Evolutionary conservation across 2,329 filamentous ascomycete genomes (phyloP).

Genomic region (Phialocephala sp.): DNA sequence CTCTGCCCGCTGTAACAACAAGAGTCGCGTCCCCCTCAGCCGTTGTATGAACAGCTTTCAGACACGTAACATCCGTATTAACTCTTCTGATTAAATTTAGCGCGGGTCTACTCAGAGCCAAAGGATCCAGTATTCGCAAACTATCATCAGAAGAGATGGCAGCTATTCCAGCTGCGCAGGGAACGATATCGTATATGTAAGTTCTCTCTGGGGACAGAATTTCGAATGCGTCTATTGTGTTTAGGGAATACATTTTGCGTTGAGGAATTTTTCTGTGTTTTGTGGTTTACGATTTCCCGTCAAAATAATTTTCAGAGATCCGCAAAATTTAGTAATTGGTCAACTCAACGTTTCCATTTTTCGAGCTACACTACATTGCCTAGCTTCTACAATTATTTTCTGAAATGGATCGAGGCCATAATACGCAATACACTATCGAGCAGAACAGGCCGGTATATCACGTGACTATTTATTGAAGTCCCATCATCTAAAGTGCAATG

Average conservation of each 20-base stretch:
- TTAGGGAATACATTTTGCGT: constrained; percentile 42
- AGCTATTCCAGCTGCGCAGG: constrained; percentile 38
- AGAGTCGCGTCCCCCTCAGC: constrained; percentile 54
- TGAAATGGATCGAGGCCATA: neutral
- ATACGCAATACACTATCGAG: too few relatives aligned
- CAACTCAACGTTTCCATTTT: neutral
- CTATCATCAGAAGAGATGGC: constrained; percentile 72
- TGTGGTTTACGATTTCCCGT: constrained; percentile 8
- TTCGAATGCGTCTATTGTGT: constrained; percentile 33
- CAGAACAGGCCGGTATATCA: too few relatives aligned
- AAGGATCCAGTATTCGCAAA: constrained; percentile 69
- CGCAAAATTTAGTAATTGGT: neutral
- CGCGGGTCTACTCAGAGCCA: constrained; percentile 54
- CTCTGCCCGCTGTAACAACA: constrained; percentile 71
- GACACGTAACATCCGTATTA: constrained; percentile 64
- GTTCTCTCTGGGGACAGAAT: constrained; percentile 39
- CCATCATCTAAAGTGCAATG: neutral
- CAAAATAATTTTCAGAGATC: neutral
- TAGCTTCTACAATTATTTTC: neutral
- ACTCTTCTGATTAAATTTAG: constrained; percentile 56
- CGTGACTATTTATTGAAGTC: neutral
- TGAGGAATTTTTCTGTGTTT: too few relatives aligned
- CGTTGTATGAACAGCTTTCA: constrained; percentile 49
- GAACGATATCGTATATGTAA: constrained; percentile 52
- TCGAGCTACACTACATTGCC: neutral